Conservation (phyloP, 2,329 filamentous ascomycete species). For the Hyphodiscus sp. region DNA sequence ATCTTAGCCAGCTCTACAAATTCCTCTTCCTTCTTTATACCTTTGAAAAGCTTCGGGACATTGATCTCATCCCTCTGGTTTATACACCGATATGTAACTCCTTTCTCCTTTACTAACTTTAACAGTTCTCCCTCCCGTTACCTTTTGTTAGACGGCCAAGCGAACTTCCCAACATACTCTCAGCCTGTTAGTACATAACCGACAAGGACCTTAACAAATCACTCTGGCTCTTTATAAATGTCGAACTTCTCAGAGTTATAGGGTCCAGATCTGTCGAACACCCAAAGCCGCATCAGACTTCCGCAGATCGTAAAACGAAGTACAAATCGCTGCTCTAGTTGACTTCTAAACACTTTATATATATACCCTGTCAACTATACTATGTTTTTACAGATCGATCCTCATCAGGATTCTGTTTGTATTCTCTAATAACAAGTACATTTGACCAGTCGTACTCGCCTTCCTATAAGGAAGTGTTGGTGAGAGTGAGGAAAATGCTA, state of each 20-base stretch:
- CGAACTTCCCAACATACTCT: conserved; percentile 29
- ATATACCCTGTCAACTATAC: conserved; percentile 23
- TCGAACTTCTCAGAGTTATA: conserved; percentile 29
- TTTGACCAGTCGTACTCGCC: conserved; percentile 18
- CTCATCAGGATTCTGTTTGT: conserved; percentile 20
- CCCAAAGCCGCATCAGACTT: conserved; percentile 21
- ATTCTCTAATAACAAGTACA: conserved; percentile 22
- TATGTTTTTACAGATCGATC: conserved; percentile 18
- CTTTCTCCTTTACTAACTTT: conserved; percentile 21
- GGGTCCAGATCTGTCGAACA: conserved; percentile 30
- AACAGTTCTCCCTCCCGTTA: conserved; percentile 24
- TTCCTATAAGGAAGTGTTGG: conserved; percentile 13
- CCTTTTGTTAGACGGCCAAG: conserved; percentile 28
- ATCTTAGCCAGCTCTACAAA: too few relatives aligned
- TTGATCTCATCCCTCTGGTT: too few relatives aligned
- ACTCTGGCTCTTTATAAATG: conserved; percentile 26
- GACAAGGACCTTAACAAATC: conserved; percentile 24
- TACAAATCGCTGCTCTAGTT: conserved; percentile 29
- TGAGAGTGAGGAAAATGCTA: conserved; percentile 22
- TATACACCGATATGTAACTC: too few relatives aligned
- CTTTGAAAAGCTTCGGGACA: too few relatives aligned
- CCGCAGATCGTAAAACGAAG: conserved; percentile 20
- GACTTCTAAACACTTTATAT: conserved; percentile 25
- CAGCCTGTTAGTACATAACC: conserved; percentile 25
- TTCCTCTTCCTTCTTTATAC: too few relatives aligned